Evolutionary conservation across 2,329 filamentous ascomycete genomes (phyloP), one percentile per base, ranked within the genome.

Genomic region (Fusarium bulbicola): DNA sequence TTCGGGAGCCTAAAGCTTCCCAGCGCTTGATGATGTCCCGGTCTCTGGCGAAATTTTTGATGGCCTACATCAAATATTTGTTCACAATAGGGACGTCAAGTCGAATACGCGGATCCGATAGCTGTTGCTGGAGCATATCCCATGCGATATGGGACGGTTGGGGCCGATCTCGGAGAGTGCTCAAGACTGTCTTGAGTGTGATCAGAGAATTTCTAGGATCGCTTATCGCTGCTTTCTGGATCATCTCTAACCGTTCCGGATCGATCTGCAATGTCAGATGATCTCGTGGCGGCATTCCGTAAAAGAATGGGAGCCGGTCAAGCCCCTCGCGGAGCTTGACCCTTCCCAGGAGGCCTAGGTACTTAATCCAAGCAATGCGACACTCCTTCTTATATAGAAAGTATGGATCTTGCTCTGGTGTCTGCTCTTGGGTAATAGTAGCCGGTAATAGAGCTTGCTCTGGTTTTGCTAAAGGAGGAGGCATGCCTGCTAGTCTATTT

Each of bases 301-400:
- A 7, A 32, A 66, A 66, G 5, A n/a, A 57, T 3, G 63, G 63
- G 11, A 45, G 59, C 6, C 43, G 32, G 21, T 66, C 59, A n/a
- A n/a, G 15, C 4, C 59, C 63, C 11, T 66, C 30, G 5, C 37
- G 49, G 8, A 66, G 43, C 16, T 21, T 63, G 24, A 66, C 37
- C 46, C 46, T 47, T 26, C n/a, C 50, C 4, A 57, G 15, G 20
- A 66, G 59, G 3, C 63, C 63, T 2, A 66, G 42, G 9, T 64
- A 66, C 42, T 57, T 64, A 15, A 66, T 52, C 50, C 59, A 66
- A 0, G 59, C 37, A 2, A 66, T 15, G 4, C 63, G 50, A 14
- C 63, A 64, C 15, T 66, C 59, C 10, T 64, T 64, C 15, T 50
- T 24, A 26, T 64, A 64, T 1, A 36, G 7, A 12, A 64, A 52